A percentile compares a stretch with the other conserved stretches of the same genome.
Evolutionary conservation across 2,329 filamentous ascomycete genomes (phyloP).

Genomic region (Lasiodiplodia hormozganensis): DNA sequence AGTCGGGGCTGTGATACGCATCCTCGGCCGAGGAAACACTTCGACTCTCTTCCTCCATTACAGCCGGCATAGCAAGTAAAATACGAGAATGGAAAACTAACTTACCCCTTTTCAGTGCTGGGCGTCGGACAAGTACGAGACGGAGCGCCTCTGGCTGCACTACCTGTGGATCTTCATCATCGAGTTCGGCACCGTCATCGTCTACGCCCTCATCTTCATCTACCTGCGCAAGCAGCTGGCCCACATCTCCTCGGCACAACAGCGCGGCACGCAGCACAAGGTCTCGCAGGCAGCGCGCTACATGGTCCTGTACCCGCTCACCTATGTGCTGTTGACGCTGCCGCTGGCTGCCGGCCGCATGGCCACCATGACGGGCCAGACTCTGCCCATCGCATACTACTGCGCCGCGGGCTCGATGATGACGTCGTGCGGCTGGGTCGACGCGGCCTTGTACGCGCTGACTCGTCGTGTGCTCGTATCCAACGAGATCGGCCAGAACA

Average conservation of each 20-base stretch:
- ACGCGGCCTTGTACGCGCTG: constrained; percentile 51
- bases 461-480: constrained; percentile 50
- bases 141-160: constrained; percentile 58
- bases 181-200: constrained; percentile 51
- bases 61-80: background rate
- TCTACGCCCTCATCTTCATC: constrained; percentile 31
- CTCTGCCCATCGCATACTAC: constrained; percentile 62
- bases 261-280: constrained; percentile 36
- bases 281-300: constrained; percentile 58
- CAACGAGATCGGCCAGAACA: constrained; percentile 35
- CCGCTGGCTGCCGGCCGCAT: constrained; percentile 62
- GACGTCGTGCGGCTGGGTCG: constrained; percentile 54
- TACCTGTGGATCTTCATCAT: constrained; percentile 63
- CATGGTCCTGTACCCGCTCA: constrained; percentile 70
- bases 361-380: constrained; percentile 45
- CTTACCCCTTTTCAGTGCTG: constrained; percentile 52
- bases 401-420: constrained; percentile 67
- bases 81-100: constrained; percentile 29
- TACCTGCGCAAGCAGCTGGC: constrained; percentile 44
- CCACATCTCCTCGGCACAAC: constrained; percentile 43
- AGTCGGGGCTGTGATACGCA: too few species aligned
- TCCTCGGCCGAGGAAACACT: background rate
- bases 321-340: constrained; percentile 71
- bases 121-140: constrained; percentile 53
- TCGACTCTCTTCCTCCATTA: background rate